Conservation (phyloP, 306 rosid genomes). For the Lathyrus aphaca region DNA sequence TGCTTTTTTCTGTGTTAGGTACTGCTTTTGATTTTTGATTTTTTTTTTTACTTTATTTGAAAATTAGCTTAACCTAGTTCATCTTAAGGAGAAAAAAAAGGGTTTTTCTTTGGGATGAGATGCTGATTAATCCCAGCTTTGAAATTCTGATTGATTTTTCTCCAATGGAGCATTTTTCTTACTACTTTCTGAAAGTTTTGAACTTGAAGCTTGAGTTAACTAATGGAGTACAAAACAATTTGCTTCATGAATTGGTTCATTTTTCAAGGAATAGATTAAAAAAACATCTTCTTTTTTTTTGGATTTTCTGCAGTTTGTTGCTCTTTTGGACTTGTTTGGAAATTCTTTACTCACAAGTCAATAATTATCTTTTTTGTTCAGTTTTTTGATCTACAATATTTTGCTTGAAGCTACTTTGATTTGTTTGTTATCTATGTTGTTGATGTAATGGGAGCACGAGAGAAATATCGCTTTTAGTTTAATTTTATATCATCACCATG, state of each 20-base stretch:
- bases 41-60: not conserved
- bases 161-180: constrained; percentile 33
- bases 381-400: constrained; percentile 29
- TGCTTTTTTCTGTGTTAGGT: constrained; percentile 22
- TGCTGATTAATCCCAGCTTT: constrained; percentile 15
- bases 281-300: constrained; percentile 35
- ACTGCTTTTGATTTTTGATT: constrained; percentile 39
- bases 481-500: constrained; percentile 22
- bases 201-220: constrained; percentile 15
- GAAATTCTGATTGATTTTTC: constrained; percentile 27
- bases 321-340: constrained; percentile 47
- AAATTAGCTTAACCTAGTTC: constrained; percentile 37
- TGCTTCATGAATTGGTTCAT: constrained; percentile 27
- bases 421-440: constrained; percentile 41
- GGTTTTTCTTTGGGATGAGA: not conserved
- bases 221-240: not conserved
- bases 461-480: constrained; percentile 35
- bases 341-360: constrained; percentile 55
- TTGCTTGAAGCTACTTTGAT: constrained; percentile 43
- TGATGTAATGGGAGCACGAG: constrained; percentile 55
- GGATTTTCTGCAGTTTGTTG: constrained; percentile 47
- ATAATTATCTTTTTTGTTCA: constrained; percentile 37
- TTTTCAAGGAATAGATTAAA: constrained; percentile 14
- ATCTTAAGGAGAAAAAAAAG: not conserved
- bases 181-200: constrained; percentile 17